phyloP scores from a whole-genome alignment of 495 filamentous ascomycete genomes.

The Neurospora cerealis region DNA sequence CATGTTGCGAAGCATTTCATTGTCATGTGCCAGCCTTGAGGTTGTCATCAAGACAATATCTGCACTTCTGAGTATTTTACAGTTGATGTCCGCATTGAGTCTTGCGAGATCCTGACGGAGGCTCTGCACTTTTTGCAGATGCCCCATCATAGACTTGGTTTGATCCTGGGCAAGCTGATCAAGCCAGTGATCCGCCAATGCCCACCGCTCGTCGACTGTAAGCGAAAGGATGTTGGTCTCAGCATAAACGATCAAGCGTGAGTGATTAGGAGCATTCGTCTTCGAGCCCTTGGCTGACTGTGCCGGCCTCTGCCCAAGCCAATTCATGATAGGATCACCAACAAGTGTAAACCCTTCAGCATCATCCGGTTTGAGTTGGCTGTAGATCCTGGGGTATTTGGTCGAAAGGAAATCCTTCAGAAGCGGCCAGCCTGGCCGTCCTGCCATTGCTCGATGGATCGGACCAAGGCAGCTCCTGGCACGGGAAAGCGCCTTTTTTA shows the following conservation, averaged over 20 bases:
- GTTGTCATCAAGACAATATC: slow-evolving; percentile 73
- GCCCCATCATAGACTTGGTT: neutral
- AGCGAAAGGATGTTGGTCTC: neutral
- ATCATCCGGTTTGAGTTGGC: neutral
- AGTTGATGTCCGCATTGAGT: slow-evolving; percentile 38
- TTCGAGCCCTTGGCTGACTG: no score
- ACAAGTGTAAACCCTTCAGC: neutral
- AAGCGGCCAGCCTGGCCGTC: neutral
- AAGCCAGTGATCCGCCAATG: slow-evolving; percentile 2
- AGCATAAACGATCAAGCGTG: no score
- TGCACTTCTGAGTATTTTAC: slow-evolving; percentile 40
- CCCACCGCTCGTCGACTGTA: neutral
- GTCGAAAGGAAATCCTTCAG: neutral
- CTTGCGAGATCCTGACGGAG: slow-evolving; percentile 16
- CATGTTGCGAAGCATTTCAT: slow-evolving; percentile 50
- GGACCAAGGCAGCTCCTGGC: neutral
- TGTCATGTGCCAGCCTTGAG: slow-evolving; percentile 56
- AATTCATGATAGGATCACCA: neutral
- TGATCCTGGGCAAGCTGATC: neutral
- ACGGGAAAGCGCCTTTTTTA: neutral
- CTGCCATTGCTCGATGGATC: neutral
- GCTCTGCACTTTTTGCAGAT: neutral
- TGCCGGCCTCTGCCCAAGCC: neutral
- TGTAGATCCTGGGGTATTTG: neutral
- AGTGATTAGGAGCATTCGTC: no score